Percentiles rank a stretch among this genome's conserved stretches.
phyloP scores from a whole-genome alignment of 148 eudicot species.

The Spergularia bocconei region DNA sequence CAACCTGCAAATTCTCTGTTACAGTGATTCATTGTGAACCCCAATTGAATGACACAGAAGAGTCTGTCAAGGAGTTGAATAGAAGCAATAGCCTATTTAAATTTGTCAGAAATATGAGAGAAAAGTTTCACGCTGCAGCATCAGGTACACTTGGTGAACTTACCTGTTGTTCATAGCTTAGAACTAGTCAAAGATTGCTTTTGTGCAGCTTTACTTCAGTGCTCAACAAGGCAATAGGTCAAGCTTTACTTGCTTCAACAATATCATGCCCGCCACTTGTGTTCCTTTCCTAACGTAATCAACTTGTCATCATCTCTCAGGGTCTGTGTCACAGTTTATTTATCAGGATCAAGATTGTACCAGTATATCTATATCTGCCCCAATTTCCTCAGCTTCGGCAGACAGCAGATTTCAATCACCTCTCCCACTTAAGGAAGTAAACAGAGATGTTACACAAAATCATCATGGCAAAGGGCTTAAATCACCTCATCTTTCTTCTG shows the following conservation, averaged over 20 bases:
- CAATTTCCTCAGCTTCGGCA: constrained; percentile 56
- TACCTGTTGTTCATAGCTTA: constrained; percentile 7
- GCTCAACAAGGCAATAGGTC: neutral
- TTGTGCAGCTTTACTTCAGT: neutral
- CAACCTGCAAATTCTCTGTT: constrained; percentile 8
- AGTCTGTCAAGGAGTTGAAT: constrained; percentile 54
- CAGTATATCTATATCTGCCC: constrained; percentile 62
- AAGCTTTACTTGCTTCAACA: constrained; percentile 15
- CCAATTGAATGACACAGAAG: constrained; percentile 39
- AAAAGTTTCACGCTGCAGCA: constrained; percentile 65
- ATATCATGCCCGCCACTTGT: neutral
- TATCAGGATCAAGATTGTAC: constrained; percentile 48
- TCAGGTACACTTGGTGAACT: constrained; percentile 39
- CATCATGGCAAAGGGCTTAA: constrained; percentile 30
- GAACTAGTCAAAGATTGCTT: constrained; percentile 1
- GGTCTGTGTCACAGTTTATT: constrained; percentile 32
- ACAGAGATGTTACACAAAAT: constrained; percentile 38
- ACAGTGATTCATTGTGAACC: constrained; percentile 87
- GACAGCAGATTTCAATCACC: constrained; percentile 53
- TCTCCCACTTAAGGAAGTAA: constrained; percentile 37
- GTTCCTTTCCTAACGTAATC: constrained; percentile 7
- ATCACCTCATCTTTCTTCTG: constrained; percentile 44
- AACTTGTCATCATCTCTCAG: constrained; percentile 27
- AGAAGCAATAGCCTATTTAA: constrained; percentile 61
- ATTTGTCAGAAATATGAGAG: constrained; percentile 81